These are phyloP conservation scores for Pyrrhoderma lamaoense DNA, from an alignment of 1,284 basidiomycete genomes.

Conservation along the genomic window DNA sequence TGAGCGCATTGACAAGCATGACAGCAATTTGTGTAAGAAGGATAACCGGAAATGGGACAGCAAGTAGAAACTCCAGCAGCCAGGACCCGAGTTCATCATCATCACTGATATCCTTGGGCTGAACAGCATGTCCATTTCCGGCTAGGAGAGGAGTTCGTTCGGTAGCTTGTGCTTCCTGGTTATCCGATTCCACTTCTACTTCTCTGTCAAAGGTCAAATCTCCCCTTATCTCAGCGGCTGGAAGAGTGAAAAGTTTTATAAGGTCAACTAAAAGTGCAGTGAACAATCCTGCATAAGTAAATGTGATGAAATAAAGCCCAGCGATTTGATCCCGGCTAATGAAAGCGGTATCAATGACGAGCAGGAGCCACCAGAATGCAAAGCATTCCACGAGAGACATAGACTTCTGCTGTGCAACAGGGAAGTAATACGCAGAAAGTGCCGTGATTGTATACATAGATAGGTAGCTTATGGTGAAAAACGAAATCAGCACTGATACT, in stretches of 20 bases:
- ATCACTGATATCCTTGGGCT: conserved; percentile 28
- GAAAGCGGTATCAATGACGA: conserved; percentile 27
- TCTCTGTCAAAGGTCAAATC: conserved; percentile 5
- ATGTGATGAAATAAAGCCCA: conserved; percentile 33
- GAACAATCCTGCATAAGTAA: conserved; percentile 47
- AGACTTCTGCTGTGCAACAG: conserved; percentile 28
- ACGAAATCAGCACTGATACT: conserved; percentile 43
- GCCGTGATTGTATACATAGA: conserved; percentile 34
- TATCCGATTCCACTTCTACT: background rate
- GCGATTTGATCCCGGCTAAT: conserved; percentile 23
- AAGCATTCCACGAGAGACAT: conserved; percentile 26
- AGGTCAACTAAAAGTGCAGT: conserved; percentile 40
- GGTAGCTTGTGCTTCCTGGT: conserved; percentile 31
- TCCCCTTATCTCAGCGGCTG: conserved; percentile 17
- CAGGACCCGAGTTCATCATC: conserved; percentile 47
- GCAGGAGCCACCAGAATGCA: conserved; percentile 31
- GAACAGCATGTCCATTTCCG: conserved; percentile 12
- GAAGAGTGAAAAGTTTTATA: conserved; percentile 30
- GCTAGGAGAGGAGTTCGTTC: conserved; percentile 43
- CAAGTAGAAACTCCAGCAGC: conserved; percentile 52
- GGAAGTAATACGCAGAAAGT: conserved; percentile 26
- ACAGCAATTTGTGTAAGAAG: conserved; percentile 49
- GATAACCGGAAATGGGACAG: conserved; percentile 50
- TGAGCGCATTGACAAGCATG: conserved; percentile 41
- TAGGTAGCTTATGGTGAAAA: conserved; percentile 44